phyloP scores from a whole-genome alignment of 176 grass and related monocot species.

The Avena atlantica region DNA sequence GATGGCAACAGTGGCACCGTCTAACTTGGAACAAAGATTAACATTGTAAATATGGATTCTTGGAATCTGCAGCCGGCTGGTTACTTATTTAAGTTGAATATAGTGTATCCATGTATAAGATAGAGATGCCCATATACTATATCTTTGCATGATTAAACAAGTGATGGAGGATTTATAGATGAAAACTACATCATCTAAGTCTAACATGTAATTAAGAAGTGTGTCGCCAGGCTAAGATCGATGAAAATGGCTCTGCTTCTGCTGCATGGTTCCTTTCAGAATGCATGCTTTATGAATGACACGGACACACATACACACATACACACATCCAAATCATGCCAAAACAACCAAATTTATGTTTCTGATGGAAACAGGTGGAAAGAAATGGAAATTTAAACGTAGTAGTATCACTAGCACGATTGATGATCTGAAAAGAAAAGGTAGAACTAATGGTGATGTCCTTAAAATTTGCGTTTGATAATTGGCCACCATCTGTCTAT shows the following conservation, averaged over 20 bases:
- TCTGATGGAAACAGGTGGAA: not conserved
- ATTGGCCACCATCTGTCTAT: not conserved
- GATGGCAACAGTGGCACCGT: not conserved
- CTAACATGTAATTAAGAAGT: not conserved
- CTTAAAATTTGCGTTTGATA: not conserved
- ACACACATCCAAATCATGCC: not conserved
- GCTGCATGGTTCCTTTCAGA: constrained; percentile 11
- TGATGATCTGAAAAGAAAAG: not conserved
- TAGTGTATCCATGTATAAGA: not conserved
- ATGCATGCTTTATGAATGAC: not conserved
- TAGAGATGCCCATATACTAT: too few species aligned
- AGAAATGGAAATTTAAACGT: not conserved
- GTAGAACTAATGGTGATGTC: not conserved
- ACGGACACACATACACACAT: too few species aligned
- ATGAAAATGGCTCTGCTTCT: not conserved
- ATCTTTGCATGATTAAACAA: not conserved
- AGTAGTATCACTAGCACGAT: not conserved
- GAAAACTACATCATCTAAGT: not conserved
- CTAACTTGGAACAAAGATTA: not conserved
- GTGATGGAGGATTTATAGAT: not conserved
- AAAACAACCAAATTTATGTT: not conserved
- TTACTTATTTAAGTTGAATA: too few species aligned
- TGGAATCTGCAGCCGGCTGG: not conserved
- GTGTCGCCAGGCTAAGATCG: not conserved
- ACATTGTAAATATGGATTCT: not conserved